These are phyloP conservation scores for Nothopassalora personata DNA, from an alignment of 2,329 filamentous ascomycete species.

Conservation along the genomic window DNA sequence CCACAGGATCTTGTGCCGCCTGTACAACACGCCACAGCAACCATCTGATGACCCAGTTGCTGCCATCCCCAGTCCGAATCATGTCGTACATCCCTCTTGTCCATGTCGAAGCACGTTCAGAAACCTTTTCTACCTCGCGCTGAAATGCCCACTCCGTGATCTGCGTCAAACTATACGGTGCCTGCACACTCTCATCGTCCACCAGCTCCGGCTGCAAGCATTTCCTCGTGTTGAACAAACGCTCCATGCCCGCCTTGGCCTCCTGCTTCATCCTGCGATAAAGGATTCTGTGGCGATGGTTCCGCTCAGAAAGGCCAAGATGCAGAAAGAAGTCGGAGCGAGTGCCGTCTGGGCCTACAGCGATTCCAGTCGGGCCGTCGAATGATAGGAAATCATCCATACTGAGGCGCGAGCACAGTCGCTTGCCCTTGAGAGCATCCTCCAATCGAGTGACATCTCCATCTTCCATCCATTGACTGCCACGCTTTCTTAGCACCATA, in stretches of 20 bases:
- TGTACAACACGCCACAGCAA: constrained; percentile 22
- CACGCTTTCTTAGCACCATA: background rate
- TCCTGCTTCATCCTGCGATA: constrained; percentile 21
- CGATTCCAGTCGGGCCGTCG: constrained; percentile 8
- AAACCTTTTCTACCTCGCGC: constrained; percentile 15
- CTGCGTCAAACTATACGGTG: constrained; percentile 16
- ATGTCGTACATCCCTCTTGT: constrained; percentile 20
- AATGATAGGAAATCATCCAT: constrained; percentile 11
- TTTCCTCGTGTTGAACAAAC: constrained; percentile 14
- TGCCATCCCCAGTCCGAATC: constrained; percentile 9
- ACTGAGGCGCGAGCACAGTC: constrained; percentile 7
- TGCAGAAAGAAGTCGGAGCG: constrained; percentile 17
- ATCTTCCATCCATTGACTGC: background rate
- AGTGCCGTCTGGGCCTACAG: constrained; percentile 16
- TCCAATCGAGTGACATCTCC: background rate
- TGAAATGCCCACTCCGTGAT: constrained; percentile 19
- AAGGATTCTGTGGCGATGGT: constrained; percentile 14
- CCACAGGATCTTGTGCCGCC: constrained; percentile 3
- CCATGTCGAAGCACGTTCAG: constrained; percentile 11
- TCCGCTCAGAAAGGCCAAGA: constrained; percentile 16
- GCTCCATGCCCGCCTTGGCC: constrained; percentile 18
- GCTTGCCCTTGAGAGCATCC: background rate
- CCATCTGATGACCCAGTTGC: constrained; percentile 22
- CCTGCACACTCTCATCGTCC: constrained; percentile 10
- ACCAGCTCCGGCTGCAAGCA: constrained; percentile 13